phyloP scores from a whole-genome alignment of 306 rosid genomes.

The Vicia sativa region DNA sequence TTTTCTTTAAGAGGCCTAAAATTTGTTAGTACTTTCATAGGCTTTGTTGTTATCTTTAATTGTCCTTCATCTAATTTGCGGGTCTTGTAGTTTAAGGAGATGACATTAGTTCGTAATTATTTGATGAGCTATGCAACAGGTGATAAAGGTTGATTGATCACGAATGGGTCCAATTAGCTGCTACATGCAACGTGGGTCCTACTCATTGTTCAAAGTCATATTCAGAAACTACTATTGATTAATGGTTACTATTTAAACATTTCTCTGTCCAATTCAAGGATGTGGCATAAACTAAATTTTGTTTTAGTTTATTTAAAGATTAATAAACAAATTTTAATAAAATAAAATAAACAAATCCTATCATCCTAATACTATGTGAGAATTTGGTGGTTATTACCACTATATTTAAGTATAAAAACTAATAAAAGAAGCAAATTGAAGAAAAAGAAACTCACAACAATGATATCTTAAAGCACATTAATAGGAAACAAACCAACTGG shows the following conservation, averaged over 20 bases:
- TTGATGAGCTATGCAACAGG: slow-evolving; percentile 42
- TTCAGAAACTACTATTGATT: not conserved
- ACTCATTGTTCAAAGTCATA: not conserved
- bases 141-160: slow-evolving; percentile 51
- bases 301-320: no score
- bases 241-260: not conserved
- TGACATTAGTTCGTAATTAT: slow-evolving; percentile 38
- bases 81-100: slow-evolving; percentile 33
- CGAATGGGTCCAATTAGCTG: slow-evolving; percentile 22
- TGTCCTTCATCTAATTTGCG: not conserved
- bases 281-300: no score
- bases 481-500: no score
- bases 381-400: no score
- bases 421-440: no score
- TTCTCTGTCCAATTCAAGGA: no score
- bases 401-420: no score
- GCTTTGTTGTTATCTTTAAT: slow-evolving; percentile 8
- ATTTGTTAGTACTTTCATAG: not conserved
- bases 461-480: no score
- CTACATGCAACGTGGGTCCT: slow-evolving; percentile 33
- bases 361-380: no score
- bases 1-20: slow-evolving; percentile 16
- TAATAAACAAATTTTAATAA: no score
- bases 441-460: no score
- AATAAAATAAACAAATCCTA: no score